Conservation (phyloP, 306 rosid genomes). For the Medicago lupulina region DNA sequence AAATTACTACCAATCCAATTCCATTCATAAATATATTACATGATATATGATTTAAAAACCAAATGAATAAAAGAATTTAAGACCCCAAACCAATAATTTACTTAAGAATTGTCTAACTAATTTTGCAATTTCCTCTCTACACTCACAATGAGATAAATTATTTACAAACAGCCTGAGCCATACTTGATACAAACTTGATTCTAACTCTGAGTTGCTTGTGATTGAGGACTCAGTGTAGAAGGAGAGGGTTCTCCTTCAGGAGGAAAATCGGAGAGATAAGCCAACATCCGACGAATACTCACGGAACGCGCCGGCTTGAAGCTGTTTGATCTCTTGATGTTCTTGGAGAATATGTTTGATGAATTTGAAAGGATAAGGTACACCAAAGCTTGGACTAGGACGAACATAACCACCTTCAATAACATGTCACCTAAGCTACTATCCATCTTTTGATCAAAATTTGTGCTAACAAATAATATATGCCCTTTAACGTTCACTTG, state of each 20-base stretch:
- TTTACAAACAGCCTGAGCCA: slow-evolving; percentile 3
- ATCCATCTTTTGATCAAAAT: slow-evolving; percentile 45
- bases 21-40: slow-evolving; percentile 18
- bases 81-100: slow-evolving; percentile 8
- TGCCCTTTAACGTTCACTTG: neutral
- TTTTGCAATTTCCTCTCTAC: slow-evolving; percentile 26
- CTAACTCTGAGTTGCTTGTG: slow-evolving; percentile 39
- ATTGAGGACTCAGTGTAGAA: slow-evolving; percentile 42
- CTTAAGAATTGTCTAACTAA: slow-evolving; percentile 1
- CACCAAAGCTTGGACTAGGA: slow-evolving; percentile 71
- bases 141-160: neutral
- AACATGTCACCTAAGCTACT: slow-evolving; percentile 54
- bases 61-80: slow-evolving; percentile 42
- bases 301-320: slow-evolving; percentile 72
- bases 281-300: slow-evolving; percentile 70
- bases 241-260: slow-evolving; percentile 72
- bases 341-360: slow-evolving; percentile 74
- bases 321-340: slow-evolving; percentile 56
- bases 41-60: neutral
- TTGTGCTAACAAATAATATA: neutral
- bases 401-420: slow-evolving; percentile 66
- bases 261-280: slow-evolving; percentile 73
- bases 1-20: slow-evolving; percentile 8
- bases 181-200: neutral
- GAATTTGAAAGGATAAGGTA: slow-evolving; percentile 84